Conservation (phyloP, 139 green algal genomes). For the Coelastrella sp. region DNA sequence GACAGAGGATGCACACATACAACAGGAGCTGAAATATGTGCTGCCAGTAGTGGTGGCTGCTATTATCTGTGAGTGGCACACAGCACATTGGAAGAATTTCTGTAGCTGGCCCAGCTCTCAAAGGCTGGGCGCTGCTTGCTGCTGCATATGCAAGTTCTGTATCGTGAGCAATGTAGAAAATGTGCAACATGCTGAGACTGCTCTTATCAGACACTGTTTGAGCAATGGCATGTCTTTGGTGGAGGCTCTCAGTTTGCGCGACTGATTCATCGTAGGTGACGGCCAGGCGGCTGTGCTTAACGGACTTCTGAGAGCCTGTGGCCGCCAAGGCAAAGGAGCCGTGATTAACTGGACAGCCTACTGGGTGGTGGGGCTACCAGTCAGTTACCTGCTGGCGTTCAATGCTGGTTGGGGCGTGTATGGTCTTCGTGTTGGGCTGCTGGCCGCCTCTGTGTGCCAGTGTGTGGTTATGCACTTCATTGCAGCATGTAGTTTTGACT, state of each 20-base stretch:
- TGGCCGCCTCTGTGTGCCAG: background rate
- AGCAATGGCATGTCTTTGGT: too few relatives aligned
- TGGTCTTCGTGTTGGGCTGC: background rate
- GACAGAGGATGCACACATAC: background rate
- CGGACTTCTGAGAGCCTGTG: background rate
- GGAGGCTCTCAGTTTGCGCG: too few relatives aligned
- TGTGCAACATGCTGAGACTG: too few relatives aligned
- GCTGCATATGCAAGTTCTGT: too few relatives aligned
- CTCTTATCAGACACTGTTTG: too few relatives aligned
- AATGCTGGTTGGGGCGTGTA: background rate
- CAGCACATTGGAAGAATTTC: too few relatives aligned
- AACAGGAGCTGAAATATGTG: slow-evolving; percentile 24
- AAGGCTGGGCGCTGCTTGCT: background rate
- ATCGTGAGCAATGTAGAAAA: too few relatives aligned
- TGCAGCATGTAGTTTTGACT: slow-evolving; percentile 12
- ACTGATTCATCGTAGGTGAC: too few relatives aligned
- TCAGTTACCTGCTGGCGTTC: slow-evolving; percentile 27
- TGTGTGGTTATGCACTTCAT: slow-evolving; percentile 12
- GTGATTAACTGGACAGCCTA: background rate
- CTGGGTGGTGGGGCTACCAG: slow-evolving; percentile 3
- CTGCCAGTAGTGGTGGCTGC: slow-evolving; percentile 38
- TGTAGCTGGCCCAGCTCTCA: too few relatives aligned
- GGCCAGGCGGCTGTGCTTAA: slow-evolving; percentile 29
- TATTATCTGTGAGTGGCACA: slow-evolving; percentile 30
- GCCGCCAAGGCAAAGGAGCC: slow-evolving; percentile 29